Evolutionary conservation across 306 rosid species (phyloP).

Genomic region (Fragaria ananassa): DNA sequence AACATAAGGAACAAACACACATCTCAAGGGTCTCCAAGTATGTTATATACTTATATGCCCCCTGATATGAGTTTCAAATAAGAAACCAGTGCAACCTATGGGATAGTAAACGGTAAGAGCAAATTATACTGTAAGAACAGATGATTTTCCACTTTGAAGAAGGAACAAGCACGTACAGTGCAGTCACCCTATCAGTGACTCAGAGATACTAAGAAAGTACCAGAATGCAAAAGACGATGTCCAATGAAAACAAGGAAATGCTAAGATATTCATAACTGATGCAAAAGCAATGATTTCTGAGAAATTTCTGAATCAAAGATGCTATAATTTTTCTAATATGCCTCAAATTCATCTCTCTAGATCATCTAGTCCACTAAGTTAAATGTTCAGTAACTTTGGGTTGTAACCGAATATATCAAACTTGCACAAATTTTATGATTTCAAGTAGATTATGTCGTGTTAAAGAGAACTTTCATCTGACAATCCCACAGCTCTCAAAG

Average conservation of each 20-base stretch:
- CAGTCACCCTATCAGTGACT: background rate
- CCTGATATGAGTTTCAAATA: constrained; percentile 9
- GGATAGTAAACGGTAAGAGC: background rate
- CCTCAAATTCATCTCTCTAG: background rate
- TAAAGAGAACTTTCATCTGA: background rate
- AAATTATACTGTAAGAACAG: background rate
- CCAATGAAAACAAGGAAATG: background rate
- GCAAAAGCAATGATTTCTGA: background rate
- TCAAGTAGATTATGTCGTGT: background rate
- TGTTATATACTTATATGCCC: background rate
- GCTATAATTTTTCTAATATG: background rate
- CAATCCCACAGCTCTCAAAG: background rate
- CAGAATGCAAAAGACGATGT: background rate
- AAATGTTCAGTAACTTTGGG: background rate
- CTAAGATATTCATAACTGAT: background rate
- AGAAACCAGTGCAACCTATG: background rate
- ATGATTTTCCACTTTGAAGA: background rate
- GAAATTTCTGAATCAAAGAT: background rate
- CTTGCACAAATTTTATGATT: too few species aligned
- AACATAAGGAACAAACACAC: constrained; percentile 34
- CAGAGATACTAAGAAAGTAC: background rate
- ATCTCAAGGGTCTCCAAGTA: constrained; percentile 18
- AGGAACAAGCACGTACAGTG: background rate
- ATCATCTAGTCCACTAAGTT: background rate
- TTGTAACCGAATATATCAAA: background rate